phyloP scores from a whole-genome alignment of 768 basidiomycete genomes.

The Boletus pseudo-olivaceus region DNA sequence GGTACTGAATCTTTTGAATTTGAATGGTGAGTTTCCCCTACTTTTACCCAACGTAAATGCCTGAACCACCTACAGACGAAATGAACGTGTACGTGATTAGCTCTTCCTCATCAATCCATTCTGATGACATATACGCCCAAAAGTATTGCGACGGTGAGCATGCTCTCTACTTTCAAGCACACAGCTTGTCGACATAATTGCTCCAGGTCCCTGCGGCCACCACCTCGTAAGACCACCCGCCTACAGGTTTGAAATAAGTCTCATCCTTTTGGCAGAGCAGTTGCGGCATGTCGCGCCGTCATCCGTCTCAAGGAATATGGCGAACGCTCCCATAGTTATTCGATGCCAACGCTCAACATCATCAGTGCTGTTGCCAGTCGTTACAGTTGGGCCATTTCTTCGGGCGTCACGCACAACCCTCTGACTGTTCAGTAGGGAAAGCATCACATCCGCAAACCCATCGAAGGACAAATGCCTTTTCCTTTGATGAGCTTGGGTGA shows the following conservation, averaged over 20 bases:
- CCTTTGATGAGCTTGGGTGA: slow-evolving; percentile 21
- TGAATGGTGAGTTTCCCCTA: slow-evolving; percentile 19
- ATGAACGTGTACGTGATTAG: slow-evolving; percentile 24
- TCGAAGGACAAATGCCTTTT: slow-evolving; percentile 9
- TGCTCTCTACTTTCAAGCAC: not conserved
- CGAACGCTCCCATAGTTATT: slow-evolving; percentile 16
- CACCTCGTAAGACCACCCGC: slow-evolving; percentile 46
- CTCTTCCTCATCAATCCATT: not conserved
- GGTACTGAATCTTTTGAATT: slow-evolving; percentile 25
- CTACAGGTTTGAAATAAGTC: not conserved
- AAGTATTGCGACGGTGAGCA: slow-evolving; percentile 25
- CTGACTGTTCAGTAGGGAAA: slow-evolving; percentile 16
- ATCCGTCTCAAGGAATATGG: slow-evolving; percentile 61
- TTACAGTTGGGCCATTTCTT: slow-evolving; percentile 10
- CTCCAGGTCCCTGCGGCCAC: slow-evolving; percentile 62
- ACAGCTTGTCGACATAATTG: not conserved
- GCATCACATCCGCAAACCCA: slow-evolving; percentile 3
- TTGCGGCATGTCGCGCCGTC: slow-evolving; percentile 62
- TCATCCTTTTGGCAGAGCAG: slow-evolving; percentile 17
- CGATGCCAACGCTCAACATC: slow-evolving; percentile 22
- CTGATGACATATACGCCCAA: not conserved
- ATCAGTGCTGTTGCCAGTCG: slow-evolving; percentile 18
- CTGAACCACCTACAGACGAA: slow-evolving; percentile 16
- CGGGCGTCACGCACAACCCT: not conserved
- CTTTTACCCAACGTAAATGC: not conserved